Percentiles rank a stretch among this genome's conserved stretches.
Evolutionary conservation across 2,329 filamentous ascomycete species (phyloP).

Genomic region (Colletotrichum sidae): DNA sequence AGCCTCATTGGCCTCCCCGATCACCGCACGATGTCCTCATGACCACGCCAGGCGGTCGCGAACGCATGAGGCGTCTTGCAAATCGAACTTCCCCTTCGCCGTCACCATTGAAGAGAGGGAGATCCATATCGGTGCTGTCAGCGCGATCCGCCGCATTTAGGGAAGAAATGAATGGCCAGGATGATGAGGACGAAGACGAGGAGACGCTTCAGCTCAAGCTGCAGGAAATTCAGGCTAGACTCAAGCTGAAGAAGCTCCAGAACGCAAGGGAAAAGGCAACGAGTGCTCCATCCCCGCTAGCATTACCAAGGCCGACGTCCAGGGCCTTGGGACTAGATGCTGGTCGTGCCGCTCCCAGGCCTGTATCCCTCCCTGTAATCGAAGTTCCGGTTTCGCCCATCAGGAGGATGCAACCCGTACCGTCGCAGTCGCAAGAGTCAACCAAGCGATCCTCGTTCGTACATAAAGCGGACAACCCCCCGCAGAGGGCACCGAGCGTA

Average conservation of each 20-base stretch:
- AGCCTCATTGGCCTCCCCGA: conserved; percentile 73
- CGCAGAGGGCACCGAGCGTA: conserved; percentile 77
- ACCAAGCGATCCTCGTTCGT: conserved; percentile 88
- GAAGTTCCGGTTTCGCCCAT: conserved; percentile 84
- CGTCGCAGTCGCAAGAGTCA: conserved; percentile 69
- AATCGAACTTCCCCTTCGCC: conserved; percentile 76
- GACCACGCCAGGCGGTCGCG: conserved; percentile 81
- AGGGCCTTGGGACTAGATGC: conserved; percentile 44
- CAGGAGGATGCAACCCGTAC: conserved; percentile 61
- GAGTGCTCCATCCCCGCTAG: conserved; percentile 40
- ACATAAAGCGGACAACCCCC: conserved; percentile 90
- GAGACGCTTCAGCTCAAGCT: conserved; percentile 89
- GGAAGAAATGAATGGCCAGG: conserved; percentile 51
- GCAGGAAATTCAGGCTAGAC: conserved; percentile 86
- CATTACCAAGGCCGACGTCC: conserved; percentile 37
- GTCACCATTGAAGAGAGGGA: conserved; percentile 69
- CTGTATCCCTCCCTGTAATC: conserved; percentile 52
- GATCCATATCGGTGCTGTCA: conserved; percentile 44
- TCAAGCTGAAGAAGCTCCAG: conserved; percentile 89
- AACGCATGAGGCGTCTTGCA: conserved; percentile 76
- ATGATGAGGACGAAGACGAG: conserved; percentile 83
- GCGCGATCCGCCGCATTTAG: conserved; percentile 38
- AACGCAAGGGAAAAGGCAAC: conserved; percentile 62
- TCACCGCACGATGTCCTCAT: conserved; percentile 74
- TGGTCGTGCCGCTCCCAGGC: conserved; percentile 28